Conservation (phyloP, 2,329 filamentous ascomycete genomes). For the Epichloe hybrida region DNA sequence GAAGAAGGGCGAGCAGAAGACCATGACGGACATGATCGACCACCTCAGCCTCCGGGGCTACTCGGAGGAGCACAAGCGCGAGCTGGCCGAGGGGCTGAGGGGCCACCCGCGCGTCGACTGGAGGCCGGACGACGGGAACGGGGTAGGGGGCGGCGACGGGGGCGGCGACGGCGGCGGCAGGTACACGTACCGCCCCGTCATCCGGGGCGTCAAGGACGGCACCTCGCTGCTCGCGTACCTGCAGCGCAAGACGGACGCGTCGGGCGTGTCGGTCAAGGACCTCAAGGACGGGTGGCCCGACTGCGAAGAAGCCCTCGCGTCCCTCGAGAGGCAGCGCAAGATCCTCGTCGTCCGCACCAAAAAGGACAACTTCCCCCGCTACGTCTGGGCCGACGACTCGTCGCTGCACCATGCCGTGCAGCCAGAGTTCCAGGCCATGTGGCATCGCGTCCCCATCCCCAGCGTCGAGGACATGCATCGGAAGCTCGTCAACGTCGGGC, state of each 20-base stretch:
- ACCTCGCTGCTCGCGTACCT: conserved; percentile 69
- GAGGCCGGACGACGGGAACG: no score
- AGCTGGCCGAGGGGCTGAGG: no score
- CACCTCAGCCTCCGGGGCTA: no score
- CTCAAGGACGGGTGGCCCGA: conserved; percentile 92
- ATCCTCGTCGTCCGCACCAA: conserved; percentile 80
- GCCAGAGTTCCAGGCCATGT: conserved; percentile 69
- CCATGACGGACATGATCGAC: no score
- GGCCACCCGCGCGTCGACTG: no score
- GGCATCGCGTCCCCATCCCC: conserved; percentile 69
- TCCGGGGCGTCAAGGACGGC: conserved; percentile 63
- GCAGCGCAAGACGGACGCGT: conserved; percentile 67
- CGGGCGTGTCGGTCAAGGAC: conserved; percentile 73
- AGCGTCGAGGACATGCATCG: conserved; percentile 61
- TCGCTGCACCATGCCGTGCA: conserved; percentile 65
- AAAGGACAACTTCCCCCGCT: conserved; percentile 80
- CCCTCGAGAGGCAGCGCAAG: conserved; percentile 64
- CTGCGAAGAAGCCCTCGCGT: conserved; percentile 64
- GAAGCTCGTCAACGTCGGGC: conserved; percentile 61
- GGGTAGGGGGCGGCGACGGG: no score
- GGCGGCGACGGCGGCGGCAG: no score
- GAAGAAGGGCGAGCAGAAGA: no score
- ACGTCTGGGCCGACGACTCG: conserved; percentile 81
- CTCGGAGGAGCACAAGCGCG: no score
- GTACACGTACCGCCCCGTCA: conserved; percentile 56